Conservation (phyloP, 352 stramenopile species). For the Globisporangium cylindrosporum region DNA sequence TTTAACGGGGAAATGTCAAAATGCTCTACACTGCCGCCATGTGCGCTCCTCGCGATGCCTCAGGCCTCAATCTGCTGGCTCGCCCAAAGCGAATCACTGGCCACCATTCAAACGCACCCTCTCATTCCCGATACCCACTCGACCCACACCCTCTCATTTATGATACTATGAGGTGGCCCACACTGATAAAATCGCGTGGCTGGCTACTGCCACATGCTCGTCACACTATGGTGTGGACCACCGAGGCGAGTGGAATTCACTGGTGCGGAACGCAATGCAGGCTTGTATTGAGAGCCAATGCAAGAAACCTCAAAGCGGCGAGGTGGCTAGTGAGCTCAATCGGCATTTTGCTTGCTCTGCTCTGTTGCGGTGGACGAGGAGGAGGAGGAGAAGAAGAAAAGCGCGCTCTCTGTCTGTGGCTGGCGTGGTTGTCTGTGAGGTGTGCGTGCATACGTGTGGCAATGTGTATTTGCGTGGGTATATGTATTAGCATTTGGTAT, state of each 20-base stretch:
- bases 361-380: neutral
- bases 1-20: conserved; percentile 79
- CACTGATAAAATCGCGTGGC: neutral
- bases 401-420: neutral
- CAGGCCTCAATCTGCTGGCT: conserved; percentile 1
- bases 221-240: conserved; percentile 4
- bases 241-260: neutral
- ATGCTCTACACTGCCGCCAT: conserved; percentile 23
- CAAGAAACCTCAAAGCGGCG: neutral
- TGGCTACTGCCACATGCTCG: neutral
- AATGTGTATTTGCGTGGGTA: conserved; percentile 6
- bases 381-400: neutral
- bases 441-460: neutral
- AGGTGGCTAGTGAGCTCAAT: neutral
- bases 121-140: neutral
- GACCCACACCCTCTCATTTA: conserved; percentile 1
- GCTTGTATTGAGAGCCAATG: neutral
- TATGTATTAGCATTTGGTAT: conserved; percentile 76
- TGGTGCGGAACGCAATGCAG: neutral
- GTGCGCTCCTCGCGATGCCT: conserved; percentile 14
- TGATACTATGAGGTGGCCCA: neutral
- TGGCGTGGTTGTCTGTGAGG: neutral
- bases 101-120: conserved; percentile 5
- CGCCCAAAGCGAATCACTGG: conserved; percentile 14
- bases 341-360: conserved; percentile 1